Base-by-base conservation (phyloP, 208 protist genomes). In the Naegleria fowleri region DNA sequence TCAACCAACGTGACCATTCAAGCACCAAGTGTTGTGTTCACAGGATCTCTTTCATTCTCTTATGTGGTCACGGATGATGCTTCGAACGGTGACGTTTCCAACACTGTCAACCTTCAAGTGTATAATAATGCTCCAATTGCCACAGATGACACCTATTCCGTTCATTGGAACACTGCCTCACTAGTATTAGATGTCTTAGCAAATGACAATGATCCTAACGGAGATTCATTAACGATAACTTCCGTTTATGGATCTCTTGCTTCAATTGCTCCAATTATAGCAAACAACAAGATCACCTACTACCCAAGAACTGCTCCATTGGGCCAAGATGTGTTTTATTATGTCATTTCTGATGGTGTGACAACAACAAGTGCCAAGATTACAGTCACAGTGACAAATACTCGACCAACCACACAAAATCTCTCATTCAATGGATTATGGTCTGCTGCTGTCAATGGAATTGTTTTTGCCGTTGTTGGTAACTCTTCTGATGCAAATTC, bases 61-160 rank as follows among this genome's bases (percentile, higher is more conserved):
- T 85, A 85, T 33, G 13, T 33, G 11, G 79, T 85, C 29, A 40
- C 36, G 22, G 86, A 89, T 89, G 86, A 29, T 39, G 13, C n/a
- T 5, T 16, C 13, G 1, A 51, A 25, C 29, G 16, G 16, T 36
- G 29, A 29, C 25, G 16, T 36, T 36, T 9, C 25, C 1, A 36
- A 36, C n/a, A 79, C 16, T 36, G 16, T 79, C 9, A 79, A 11
- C 7, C 29, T 79, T 33, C 19, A 79, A 79, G 67, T 79, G 5
- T 36, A 19, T 36, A 89, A 89, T 89, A 67, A 22, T 89, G 16
- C 48, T 67, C 86, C 86, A 41, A 33, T 67, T 22, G 86, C 86
- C 39, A 40, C 4, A 25, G 25, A 67, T 40, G 86, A 89, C 40
- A 5, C 9, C 3, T 40, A 13, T 22, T 25, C 41, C 7, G 6